These are phyloP conservation scores for Phytopythium mirpurense DNA, from an alignment of 352 stramenopile genomes.

Conservation along the genomic window DNA sequence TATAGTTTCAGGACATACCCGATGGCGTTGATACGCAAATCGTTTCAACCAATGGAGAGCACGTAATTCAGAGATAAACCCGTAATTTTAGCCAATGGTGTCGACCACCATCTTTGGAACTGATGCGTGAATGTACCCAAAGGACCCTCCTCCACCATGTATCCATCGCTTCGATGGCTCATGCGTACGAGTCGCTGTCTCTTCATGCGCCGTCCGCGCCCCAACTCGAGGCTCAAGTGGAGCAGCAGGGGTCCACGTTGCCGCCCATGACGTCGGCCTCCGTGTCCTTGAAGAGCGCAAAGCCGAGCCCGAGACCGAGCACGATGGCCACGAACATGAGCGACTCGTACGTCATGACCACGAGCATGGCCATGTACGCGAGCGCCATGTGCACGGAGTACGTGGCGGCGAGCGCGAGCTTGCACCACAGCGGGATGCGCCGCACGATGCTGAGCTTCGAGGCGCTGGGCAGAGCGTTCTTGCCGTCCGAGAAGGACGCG, in stretches of 20 bases:
- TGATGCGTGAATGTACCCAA: no score
- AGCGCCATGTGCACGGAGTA: constrained; percentile 84
- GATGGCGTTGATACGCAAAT: background rate
- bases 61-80: no score
- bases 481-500: constrained; percentile 27
- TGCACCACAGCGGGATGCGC: constrained; percentile 52
- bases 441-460: constrained; percentile 29
- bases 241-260: constrained; percentile 77
- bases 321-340: constrained; percentile 71
- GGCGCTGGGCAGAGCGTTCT: constrained; percentile 12
- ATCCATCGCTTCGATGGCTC: no score
- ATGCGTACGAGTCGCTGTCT: no score
- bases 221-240: constrained; percentile 29
- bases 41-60: no score
- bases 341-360: constrained; percentile 82
- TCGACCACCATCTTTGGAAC: no score
- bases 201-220: no score
- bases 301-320: constrained; percentile 60
- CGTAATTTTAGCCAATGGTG: no score
- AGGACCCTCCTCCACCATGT: no score
- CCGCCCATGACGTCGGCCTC: constrained; percentile 61
- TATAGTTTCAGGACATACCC: no score
- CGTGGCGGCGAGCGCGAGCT: constrained; percentile 45
- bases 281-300: constrained; percentile 69
- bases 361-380: constrained; percentile 79